These are phyloP conservation scores for Geotrichum restrictum DNA, from an alignment of 1,139 yeast genomes.

Conservation along the genomic window DNA sequence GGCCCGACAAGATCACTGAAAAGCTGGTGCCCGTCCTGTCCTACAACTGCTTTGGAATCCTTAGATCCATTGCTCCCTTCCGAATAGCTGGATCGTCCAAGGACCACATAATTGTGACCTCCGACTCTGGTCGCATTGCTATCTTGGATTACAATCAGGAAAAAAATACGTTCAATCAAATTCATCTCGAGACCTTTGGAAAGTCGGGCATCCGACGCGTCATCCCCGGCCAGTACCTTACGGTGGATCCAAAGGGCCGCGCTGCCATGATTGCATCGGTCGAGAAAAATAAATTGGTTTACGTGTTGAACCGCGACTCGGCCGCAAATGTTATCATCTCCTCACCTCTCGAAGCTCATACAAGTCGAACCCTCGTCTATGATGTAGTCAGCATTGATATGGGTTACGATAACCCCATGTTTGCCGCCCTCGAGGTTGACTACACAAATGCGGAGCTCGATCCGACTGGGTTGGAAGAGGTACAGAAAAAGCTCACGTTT, in stretches of 20 bases:
- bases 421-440: slow-evolving; percentile 76
- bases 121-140: slow-evolving; percentile 76
- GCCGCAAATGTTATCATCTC: slow-evolving; percentile 50
- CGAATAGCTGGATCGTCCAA: slow-evolving; percentile 50
- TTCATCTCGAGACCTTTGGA: slow-evolving; percentile 63
- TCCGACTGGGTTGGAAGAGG: slow-evolving; percentile 26
- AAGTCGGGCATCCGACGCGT: slow-evolving; percentile 73
- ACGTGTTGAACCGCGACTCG: slow-evolving; percentile 50
- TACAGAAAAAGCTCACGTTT: slow-evolving; percentile 47
- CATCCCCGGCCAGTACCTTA: slow-evolving; percentile 73
- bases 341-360: slow-evolving; percentile 70
- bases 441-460: slow-evolving; percentile 36
- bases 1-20: slow-evolving; percentile 54
- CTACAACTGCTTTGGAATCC: slow-evolving; percentile 56
- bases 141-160: slow-evolving; percentile 50
- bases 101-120: slow-evolving; percentile 63
- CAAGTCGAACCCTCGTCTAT: slow-evolving; percentile 53
- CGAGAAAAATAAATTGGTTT: slow-evolving; percentile 68
- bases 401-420: slow-evolving; percentile 75
- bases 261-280: slow-evolving; percentile 68
- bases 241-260: slow-evolving; percentile 68
- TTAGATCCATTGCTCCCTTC: slow-evolving; percentile 53
- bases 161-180: slow-evolving; percentile 45
- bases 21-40: slow-evolving; percentile 44
- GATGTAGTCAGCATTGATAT: slow-evolving; percentile 61